phyloP scores from a whole-genome alignment of 2,329 filamentous ascomycete species.

The Ceratocystis diversiconidia region DNA sequence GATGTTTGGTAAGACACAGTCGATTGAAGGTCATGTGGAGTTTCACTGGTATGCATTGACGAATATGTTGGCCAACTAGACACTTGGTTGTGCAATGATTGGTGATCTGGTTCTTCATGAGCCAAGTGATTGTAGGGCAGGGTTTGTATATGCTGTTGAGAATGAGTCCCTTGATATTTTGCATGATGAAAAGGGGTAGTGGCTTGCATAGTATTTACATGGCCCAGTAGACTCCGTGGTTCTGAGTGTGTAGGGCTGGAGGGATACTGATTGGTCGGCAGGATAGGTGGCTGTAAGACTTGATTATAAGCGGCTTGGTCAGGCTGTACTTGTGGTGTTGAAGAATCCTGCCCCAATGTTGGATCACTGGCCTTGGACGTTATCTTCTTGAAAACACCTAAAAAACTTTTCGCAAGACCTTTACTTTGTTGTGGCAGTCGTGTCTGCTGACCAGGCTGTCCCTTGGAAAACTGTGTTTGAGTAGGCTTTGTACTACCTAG shows the following conservation, averaged over 20 bases:
- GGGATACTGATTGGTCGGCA: not conserved
- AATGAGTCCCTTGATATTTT: not conserved
- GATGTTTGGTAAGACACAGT: not conserved
- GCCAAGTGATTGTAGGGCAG: not conserved
- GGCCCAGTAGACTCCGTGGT: not conserved
- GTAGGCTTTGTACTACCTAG: not conserved
- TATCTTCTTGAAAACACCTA: not conserved
- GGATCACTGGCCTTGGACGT: not conserved
- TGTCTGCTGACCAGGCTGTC: not conserved
- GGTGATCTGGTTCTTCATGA: not conserved
- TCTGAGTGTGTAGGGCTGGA: not conserved
- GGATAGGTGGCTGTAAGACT: not conserved
- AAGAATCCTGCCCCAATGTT: not conserved
- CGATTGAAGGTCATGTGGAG: not conserved
- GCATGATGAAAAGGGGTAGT: not conserved
- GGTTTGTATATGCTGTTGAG: not conserved
- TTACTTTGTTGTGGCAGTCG: not conserved
- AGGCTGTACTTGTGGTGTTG: not conserved
- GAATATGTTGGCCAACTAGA: not conserved
- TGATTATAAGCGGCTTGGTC: not conserved
- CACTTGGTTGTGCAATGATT: not conserved
- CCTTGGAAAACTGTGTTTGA: not conserved
- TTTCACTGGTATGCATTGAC: not conserved
- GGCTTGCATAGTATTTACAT: not conserved
- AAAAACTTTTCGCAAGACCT: not conserved